phyloP scores from a whole-genome alignment of 2,329 filamentous ascomycete genomes.

The Fusarium sp. region DNA sequence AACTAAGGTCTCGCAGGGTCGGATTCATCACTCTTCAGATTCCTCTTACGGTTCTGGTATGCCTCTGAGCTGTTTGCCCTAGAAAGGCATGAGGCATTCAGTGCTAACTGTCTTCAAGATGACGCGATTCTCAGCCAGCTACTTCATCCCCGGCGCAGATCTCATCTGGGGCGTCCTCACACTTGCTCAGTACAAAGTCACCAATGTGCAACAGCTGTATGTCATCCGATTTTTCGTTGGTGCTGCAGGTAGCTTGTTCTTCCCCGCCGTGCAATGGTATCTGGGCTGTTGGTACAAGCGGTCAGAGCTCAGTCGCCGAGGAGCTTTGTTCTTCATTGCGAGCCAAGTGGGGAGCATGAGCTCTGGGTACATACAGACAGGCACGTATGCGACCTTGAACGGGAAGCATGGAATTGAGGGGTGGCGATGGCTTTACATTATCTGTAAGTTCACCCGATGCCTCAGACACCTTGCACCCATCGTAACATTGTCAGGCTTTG shows the following conservation, averaged over 20 bases:
- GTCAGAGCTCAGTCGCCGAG: slow-evolving; percentile 55
- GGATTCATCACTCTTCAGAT: slow-evolving; percentile 1
- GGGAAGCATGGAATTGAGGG: neutral
- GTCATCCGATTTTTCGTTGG: slow-evolving; percentile 60
- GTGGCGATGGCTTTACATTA: slow-evolving; percentile 4
- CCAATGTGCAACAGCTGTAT: slow-evolving; percentile 54
- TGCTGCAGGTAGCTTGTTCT: slow-evolving; percentile 51
- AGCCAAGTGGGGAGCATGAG: slow-evolving; percentile 62
- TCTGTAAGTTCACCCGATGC: neutral
- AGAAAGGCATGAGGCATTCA: too few species aligned
- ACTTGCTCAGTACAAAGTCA: slow-evolving; percentile 36
- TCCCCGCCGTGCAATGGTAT: slow-evolving; percentile 55
- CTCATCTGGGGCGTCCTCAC: slow-evolving; percentile 47
- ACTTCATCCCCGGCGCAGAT: slow-evolving; percentile 54
- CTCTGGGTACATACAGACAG: slow-evolving; percentile 53
- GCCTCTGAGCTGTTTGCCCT: neutral
- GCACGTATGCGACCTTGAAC: neutral
- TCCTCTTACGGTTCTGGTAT: slow-evolving; percentile 4
- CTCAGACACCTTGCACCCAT: too few species aligned
- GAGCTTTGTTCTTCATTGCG: slow-evolving; percentile 59
- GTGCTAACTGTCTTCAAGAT: slow-evolving; percentile 10
- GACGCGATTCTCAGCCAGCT: slow-evolving; percentile 41
- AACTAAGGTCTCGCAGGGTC: neutral
- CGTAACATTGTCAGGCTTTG: neutral
- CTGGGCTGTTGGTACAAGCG: slow-evolving; percentile 61